A percentile compares a stretch with the other conserved stretches of the same genome.
Evolutionary conservation across 441 rosid genomes (phyloP).

Genomic region (Gossypium schwendimanii): DNA sequence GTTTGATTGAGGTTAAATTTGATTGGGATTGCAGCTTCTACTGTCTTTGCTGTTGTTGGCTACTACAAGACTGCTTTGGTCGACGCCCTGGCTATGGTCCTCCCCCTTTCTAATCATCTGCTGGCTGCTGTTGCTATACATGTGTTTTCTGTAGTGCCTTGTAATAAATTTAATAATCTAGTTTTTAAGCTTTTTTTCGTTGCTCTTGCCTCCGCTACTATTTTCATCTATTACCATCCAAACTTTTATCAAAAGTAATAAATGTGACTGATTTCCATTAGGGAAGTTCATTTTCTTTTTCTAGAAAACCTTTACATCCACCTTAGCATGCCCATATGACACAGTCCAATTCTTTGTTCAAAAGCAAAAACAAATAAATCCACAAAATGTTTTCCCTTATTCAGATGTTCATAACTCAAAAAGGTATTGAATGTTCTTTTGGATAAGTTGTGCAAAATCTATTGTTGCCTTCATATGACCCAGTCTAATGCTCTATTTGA

Average conservation of each 20-base stretch:
- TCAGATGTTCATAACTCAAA: too few species aligned
- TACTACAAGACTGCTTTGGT: constrained; percentile 71
- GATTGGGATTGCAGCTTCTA: constrained; percentile 36
- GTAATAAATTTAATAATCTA: background rate
- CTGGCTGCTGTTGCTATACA: background rate
- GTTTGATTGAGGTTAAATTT: background rate
- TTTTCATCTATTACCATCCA: background rate
- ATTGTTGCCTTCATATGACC: background rate
- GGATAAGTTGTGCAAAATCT: too few species aligned
- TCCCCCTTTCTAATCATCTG: constrained; percentile 26
- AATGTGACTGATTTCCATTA: background rate
- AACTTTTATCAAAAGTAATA: background rate
- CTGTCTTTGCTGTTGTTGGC: constrained; percentile 77
- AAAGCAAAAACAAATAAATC: too few species aligned
- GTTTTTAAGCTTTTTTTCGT: background rate
- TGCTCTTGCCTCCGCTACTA: background rate
- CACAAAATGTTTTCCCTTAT: too few species aligned
- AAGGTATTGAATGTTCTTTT: too few species aligned
- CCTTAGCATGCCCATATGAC: too few species aligned
- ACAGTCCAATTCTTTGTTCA: too few species aligned
- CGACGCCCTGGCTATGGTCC: constrained; percentile 47
- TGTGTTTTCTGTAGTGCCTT: background rate
- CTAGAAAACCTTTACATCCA: too few species aligned
- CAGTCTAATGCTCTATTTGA: too few species aligned
- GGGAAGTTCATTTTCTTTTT: background rate